Percentiles rank a stretch among this genome's conserved stretches.
Conservation (phyloP, 192 early-diverging fungal species). For the Coemansia sp. region DNA sequence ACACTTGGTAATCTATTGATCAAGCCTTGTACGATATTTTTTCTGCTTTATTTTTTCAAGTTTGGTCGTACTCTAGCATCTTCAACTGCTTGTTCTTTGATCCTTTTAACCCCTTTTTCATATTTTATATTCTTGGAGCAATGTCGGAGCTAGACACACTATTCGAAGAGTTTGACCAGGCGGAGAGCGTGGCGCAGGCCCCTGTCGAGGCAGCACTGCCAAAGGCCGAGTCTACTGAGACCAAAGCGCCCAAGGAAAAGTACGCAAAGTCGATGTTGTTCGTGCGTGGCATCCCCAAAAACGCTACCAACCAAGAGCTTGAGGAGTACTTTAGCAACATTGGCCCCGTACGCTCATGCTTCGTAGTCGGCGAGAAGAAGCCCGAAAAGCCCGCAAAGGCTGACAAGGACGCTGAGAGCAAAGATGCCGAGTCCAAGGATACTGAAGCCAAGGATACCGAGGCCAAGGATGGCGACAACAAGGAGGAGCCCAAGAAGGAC, state of each 20-base stretch:
- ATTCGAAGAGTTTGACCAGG: conserved; percentile 81
- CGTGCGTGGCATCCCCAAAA: conserved; percentile 82
- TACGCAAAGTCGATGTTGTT: conserved; percentile 76
- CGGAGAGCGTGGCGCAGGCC: conserved; percentile 24
- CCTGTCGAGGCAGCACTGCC: neutral
- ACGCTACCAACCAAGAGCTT: conserved; percentile 79
- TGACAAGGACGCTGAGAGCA: conserved; percentile 1
- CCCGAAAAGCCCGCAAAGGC: conserved; percentile 29
- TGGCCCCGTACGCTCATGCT: conserved; percentile 87
- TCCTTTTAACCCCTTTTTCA: neutral
- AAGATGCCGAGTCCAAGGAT: neutral
- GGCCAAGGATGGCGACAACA: conserved; percentile 24
- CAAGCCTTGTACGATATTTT: neutral
- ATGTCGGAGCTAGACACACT: conserved; percentile 75
- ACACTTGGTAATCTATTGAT: neutral
- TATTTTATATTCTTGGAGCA: conserved; percentile 65
- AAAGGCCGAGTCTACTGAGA: neutral
- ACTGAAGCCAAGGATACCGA: conserved; percentile 32
- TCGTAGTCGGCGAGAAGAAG: conserved; percentile 73
- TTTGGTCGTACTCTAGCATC: neutral
- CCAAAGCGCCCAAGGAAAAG: conserved; percentile 37
- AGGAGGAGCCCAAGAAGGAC: conserved; percentile 20
- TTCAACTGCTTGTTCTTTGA: neutral
- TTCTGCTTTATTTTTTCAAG: neutral
- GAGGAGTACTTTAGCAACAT: conserved; percentile 87